These are phyloP conservation scores for Penicillium sp. DNA, from an alignment of 2,329 filamentous ascomycete species.

Conservation along the genomic window DNA sequence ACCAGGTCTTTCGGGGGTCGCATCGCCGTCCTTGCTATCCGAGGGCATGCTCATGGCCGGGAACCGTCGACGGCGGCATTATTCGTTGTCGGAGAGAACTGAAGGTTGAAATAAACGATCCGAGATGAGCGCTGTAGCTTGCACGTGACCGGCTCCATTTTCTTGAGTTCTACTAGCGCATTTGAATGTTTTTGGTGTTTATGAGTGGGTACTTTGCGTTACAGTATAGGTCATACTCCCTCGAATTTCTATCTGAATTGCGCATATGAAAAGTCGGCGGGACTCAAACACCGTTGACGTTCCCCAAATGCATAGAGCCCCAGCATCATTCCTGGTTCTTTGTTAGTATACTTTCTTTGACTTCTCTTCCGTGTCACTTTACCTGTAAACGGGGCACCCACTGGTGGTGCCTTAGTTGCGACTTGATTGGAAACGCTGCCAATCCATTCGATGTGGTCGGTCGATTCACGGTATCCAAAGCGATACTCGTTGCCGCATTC, in stretches of 20 bases:
- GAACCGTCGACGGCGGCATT: no score
- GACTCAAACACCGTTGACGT: conserved; percentile 38
- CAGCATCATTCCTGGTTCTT: conserved; percentile 42
- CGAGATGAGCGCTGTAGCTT: no score
- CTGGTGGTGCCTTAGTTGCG: conserved; percentile 37
- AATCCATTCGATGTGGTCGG: conserved; percentile 22
- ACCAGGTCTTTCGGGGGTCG: no score
- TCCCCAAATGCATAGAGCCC: conserved; percentile 48
- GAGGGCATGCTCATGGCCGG: no score
- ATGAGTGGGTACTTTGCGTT: no score
- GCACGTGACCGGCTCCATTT: no score
- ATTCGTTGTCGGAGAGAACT: no score
- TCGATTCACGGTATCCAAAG: conserved; percentile 25
- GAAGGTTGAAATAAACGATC: no score
- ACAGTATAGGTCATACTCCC: no score
- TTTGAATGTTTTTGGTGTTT: no score
- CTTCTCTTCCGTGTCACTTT: not conserved
- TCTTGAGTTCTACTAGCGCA: conserved; percentile 6
- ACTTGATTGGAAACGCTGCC: conserved; percentile 30
- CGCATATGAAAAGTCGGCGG: conserved; percentile 44
- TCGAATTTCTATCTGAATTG: conserved; percentile 11
- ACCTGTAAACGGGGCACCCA: conserved; percentile 43
- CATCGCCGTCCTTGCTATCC: no score
- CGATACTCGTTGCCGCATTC: conserved; percentile 32
- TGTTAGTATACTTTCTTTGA: not conserved